These are phyloP conservation scores for Zelonia costaricensis DNA, from an alignment of 208 protist genomes.

Conservation along the genomic window DNA sequence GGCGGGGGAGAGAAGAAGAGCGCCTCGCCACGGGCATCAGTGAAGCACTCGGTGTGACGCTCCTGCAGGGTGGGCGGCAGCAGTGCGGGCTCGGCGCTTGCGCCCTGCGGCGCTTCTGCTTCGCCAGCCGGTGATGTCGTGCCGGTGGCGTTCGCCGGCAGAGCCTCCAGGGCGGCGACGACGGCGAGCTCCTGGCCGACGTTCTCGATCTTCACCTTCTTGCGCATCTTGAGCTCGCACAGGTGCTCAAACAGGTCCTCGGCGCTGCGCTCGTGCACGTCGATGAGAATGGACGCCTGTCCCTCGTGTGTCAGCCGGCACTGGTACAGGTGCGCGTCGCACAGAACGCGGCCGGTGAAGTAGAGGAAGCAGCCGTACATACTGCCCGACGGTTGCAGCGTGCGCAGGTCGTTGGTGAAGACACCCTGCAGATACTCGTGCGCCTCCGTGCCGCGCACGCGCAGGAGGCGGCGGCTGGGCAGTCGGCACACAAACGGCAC, in stretches of 20 bases:
- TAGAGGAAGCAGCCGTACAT: constrained; percentile 86
- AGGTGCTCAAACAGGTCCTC: constrained; percentile 61
- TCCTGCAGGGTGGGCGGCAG: constrained; percentile 5
- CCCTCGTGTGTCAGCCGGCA: constrained; percentile 26
- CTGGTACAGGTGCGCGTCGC: constrained; percentile 82
- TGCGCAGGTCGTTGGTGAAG: constrained; percentile 77
- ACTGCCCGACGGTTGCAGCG: constrained; percentile 51
- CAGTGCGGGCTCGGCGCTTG: not conserved
- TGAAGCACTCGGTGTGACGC: constrained; percentile 49
- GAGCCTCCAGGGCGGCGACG: constrained; percentile 28
- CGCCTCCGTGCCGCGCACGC: constrained; percentile 49
- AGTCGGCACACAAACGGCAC: constrained; percentile 30
- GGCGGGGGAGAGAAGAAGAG: constrained; percentile 9
- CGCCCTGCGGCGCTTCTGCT: not conserved
- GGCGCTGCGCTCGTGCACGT: constrained; percentile 47
- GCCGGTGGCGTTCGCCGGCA: not conserved
- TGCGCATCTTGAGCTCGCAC: constrained; percentile 77
- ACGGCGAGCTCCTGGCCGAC: constrained; percentile 50
- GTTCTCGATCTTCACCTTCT: constrained; percentile 67
- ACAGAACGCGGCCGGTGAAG: constrained; percentile 78
- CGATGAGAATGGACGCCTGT: constrained; percentile 52
- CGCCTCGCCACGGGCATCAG: constrained; percentile 53
- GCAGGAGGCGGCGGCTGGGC: constrained; percentile 56
- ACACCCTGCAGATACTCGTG: constrained; percentile 84
- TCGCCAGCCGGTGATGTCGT: not conserved